Evolutionary conservation across 768 basidiomycete species (phyloP).

Genomic region (Hygrophorus russula): DNA sequence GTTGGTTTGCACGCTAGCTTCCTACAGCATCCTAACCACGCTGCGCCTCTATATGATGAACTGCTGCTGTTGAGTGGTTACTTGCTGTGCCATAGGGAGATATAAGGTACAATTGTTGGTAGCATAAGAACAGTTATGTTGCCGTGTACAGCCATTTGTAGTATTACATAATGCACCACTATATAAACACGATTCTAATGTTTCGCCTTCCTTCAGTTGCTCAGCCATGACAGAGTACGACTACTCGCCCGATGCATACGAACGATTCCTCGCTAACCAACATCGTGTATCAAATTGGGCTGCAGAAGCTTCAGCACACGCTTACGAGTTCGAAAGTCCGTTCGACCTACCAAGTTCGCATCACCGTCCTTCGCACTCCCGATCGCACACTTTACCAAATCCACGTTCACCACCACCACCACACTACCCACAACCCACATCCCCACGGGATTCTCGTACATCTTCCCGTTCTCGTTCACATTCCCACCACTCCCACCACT

Average conservation of each 20-base stretch:
- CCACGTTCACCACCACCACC: neutral
- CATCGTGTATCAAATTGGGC: constrained; percentile 7
- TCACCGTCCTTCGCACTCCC: neutral
- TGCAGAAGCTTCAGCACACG: neutral
- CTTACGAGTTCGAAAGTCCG: neutral
- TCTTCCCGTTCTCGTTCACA: neutral
- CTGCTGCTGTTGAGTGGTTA: too few species aligned
- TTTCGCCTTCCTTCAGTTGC: neutral
- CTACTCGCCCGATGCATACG: constrained; percentile 9
- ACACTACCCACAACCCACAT: neutral
- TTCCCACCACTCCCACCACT: neutral
- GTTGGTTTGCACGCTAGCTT: too few species aligned
- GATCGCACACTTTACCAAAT: neutral
- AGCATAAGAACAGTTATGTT: too few species aligned
- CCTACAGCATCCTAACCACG: too few species aligned
- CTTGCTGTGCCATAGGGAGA: too few species aligned
- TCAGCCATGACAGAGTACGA: constrained; percentile 13
- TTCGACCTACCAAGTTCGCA: neutral
- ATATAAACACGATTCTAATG: too few species aligned
- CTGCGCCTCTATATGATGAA: too few species aligned
- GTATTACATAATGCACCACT: too few species aligned
- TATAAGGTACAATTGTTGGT: too few species aligned
- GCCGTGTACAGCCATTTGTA: too few species aligned
- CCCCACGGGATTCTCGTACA: too few species aligned
- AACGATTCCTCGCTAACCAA: constrained; percentile 7